Conservation (phyloP, 768 basidiomycete species). For the Xerocomus potaroensis region DNA sequence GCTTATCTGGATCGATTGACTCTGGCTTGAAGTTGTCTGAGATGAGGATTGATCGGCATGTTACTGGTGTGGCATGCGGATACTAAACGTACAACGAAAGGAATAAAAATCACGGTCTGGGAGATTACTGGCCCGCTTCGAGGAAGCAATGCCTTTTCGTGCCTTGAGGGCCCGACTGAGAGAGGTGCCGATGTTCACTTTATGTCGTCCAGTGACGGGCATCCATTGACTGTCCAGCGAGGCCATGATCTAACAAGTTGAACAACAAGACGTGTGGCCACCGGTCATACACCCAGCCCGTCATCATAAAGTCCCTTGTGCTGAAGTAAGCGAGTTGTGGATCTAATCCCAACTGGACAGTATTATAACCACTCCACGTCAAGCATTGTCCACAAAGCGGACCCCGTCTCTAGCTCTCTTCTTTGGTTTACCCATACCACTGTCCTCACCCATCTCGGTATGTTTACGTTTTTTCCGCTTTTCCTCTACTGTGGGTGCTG, state of each 20-base stretch:
- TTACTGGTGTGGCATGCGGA: conserved; percentile 1
- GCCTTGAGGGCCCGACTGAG: conserved; percentile 64
- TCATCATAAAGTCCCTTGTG: conserved; percentile 18
- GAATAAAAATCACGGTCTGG: conserved; percentile 71
- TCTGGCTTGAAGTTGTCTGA: conserved; percentile 76
- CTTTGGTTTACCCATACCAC: conserved; percentile 38
- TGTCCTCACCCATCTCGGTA: conserved; percentile 37
- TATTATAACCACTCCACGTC: too few species aligned
- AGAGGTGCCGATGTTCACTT: conserved; percentile 58
- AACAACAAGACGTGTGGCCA: conserved; percentile 22
- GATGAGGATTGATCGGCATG: not conserved
- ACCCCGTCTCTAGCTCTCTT: conserved; percentile 32
- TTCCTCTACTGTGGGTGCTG: conserved; percentile 71
- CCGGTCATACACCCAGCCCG: conserved; percentile 6
- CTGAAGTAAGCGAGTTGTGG: conserved; percentile 33
- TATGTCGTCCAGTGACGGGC: conserved; percentile 54
- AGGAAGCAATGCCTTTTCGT: conserved; percentile 49
- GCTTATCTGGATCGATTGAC: conserved; percentile 60
- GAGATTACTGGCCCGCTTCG: conserved; percentile 38
- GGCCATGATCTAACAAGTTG: conserved; percentile 38
- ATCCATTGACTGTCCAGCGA: conserved; percentile 47
- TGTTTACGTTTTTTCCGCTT: conserved; percentile 57
- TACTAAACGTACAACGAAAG: conserved; percentile 58
- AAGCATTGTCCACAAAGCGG: conserved; percentile 13
- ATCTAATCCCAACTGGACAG: too few species aligned